Base-by-base conservation (phyloP, 192 early-diverging fungal genomes). In the Funneliformis mosseae region DNA sequence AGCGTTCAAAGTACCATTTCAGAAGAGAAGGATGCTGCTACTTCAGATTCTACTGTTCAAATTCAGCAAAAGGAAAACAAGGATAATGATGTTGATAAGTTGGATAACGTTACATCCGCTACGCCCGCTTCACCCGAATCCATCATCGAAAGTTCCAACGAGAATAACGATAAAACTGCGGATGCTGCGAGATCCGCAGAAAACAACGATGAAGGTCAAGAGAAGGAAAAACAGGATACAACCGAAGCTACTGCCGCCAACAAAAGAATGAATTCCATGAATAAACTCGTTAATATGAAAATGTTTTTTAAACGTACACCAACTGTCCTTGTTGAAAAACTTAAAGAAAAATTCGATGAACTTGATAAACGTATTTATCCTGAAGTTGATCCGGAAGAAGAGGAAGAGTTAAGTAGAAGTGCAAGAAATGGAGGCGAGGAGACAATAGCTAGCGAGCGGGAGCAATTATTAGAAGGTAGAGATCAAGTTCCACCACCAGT, bases 291-390 rank as follows among this genome's bases (percentile, higher is more conserved):
- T 8, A 67, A 67, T 27, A 6, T 38, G 4, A 27, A 33, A 27
- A 33, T 33, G 12, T 70, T 70, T 43, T 23, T 70, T 42, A n/a
- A 16, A 70, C 68, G 68, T 70, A 43, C 38, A n/a, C n/a, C 39
- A n/a, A 42, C 18, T 42, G 6, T 41, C 6, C 16, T 69, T 8
- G 4, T 69, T 21, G 33, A 16, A 25, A 70, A 70, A 70, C 41
- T 70, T 70, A 38, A 70, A 45, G 38, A 70, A 70, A 41, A 45
- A 45, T 70, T 70, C 21, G 68, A 70, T 70, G 28, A 45, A 16
- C 21, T 70, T 23, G 68, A 70, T 42, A 33, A n/a, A 70, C 21
- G 33, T 9, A 70, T 70, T 18, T 70, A 70, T 70, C 41, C 68
- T 14, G 38, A 42, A n/a, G 10, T 16, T 16, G 38, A n/a, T 23